Base-by-base conservation (phyloP, 352 stramenopile species). In the Pythium scleroteichum region DNA sequence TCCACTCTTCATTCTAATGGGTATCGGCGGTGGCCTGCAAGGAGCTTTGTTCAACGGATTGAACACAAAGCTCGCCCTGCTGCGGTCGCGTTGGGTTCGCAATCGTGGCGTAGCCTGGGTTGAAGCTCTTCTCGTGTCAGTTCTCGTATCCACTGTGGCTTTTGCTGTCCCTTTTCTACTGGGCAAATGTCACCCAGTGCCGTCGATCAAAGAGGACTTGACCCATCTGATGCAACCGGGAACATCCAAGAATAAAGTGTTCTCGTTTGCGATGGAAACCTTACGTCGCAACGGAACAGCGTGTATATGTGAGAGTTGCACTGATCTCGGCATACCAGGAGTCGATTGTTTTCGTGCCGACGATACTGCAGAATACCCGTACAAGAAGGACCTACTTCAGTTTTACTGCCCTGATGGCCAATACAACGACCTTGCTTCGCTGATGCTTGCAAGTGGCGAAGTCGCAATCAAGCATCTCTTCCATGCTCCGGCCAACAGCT, bases 391-490 rank as follows among this genome's bases (percentile, higher is more conserved):
- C 24, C 68, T 99, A 3, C 73, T 99, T 23, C 92, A 85, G 13
- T 99, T 99, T 69, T 95, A 97, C 63, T 99, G 97, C 52, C 79
- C 85, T 4, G 65, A 95, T 3, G 97, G 91, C 32, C 74, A 99
- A 61, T 99, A 99, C 86, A 99, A 99, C 64, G 95, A 99, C 69
- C 79, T 99, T 27, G 97, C 96, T 2, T 97, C 89, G 59, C 76
- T 99, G 4, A 98, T 98, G 75, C 85, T 99, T 24, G 91, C 90
- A 17, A 92, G 97, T 53, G 90, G 94, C 32, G 96, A 99, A 74
- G 88, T 88, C 42, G 95, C 89, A 6, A 94, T 94, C 66, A 97
- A 97, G 62, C 92, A 99, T 65, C 77, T 99, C 16, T 99, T 99
- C 71, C 97, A 99, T 58, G 79, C 81, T 0, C 82, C 82, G 0